Evolutionary conservation across 2,329 filamentous ascomycete genomes (phyloP), one percentile per base, ranked within the genome.

Genomic region (Lomentospora prolificans): DNA sequence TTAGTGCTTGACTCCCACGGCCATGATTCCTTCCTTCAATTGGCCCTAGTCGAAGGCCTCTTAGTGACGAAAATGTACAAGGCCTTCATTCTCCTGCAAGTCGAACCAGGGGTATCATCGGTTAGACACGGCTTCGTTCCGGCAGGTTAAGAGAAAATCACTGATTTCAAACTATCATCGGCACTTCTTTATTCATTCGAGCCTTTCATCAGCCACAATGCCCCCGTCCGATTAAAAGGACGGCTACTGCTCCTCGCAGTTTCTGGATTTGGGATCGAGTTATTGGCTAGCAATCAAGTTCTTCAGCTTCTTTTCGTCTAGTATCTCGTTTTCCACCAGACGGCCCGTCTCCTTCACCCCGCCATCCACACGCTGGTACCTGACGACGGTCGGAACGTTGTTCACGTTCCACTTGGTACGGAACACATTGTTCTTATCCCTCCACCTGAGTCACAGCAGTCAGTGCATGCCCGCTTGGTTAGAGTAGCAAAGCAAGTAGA

Each of bases 351-450:
- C 65, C 31, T 60, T 57, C 2, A 68, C 59, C 55, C 62, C 55
- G 2, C 66, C 67, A 12, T 66, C 60, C 2, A 70, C 60, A 12
- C 59, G 58, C 57, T 69, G 60, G 55, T 64, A 72, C 22, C 65
- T 67, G 3, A 66, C 65, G 24, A 72, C 46, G 2, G 69, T 66
- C 3, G 70, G 70, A 17, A 70, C 62, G 50, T 64, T 64, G 27
- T 61, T 57, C 2, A 71, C 58, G 25, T 62, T 63, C 70, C 70
- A 72, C 17, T 63, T 62, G 6, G 63, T 67, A 4, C 69, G 64
- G 55, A 63, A 70, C 12, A 64, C 55, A 55, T 72, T 72, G 4
- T 60, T 58, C 2, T 59, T 61, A 19, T 67, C 59, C 25, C 55
- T 69, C 70, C 70, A 72, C 50, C 70, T 72, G 55, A 4, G 24